Conservation (phyloP, 108 stramenopile species). For the Heterococcus sp. region DNA sequence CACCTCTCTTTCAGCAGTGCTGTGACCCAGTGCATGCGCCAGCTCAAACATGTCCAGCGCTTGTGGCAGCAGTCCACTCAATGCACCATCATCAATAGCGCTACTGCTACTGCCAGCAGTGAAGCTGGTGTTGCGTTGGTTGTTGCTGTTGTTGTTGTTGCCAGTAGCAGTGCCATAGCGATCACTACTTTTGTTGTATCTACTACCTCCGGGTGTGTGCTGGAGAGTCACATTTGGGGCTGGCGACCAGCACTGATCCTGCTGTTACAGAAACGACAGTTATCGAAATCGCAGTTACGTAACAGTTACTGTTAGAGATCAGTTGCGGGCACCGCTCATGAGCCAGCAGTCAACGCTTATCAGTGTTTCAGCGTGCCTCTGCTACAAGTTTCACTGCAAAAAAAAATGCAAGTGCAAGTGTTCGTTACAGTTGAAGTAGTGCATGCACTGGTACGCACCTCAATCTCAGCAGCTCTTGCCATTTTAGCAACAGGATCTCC, state of each 20-base stretch:
- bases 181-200: too few species aligned
- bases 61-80: conserved; percentile 1
- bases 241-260: too few species aligned
- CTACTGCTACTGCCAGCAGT: neutral
- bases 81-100: neutral
- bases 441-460: neutral
- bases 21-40: conserved; percentile 17
- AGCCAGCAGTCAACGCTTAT: neutral
- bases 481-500: conserved; percentile 15
- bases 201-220: too few species aligned
- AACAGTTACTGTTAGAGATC: neutral
- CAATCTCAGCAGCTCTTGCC: conserved; percentile 1
- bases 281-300: neutral
- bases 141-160: neutral
- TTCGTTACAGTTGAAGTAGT: neutral
- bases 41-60: conserved; percentile 20
- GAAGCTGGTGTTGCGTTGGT: neutral
- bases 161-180: too few species aligned
- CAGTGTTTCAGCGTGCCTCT: neutral
- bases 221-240: too few species aligned
- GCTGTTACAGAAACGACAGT: too few species aligned
- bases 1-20: conserved; percentile 8
- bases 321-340: too few species aligned
- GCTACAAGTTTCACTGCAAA: too few species aligned
- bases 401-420: neutral